Evolutionary conservation across 1,284 basidiomycete genomes (phyloP).

Genomic region (Sporisorium iseilematis-ciliati): DNA sequence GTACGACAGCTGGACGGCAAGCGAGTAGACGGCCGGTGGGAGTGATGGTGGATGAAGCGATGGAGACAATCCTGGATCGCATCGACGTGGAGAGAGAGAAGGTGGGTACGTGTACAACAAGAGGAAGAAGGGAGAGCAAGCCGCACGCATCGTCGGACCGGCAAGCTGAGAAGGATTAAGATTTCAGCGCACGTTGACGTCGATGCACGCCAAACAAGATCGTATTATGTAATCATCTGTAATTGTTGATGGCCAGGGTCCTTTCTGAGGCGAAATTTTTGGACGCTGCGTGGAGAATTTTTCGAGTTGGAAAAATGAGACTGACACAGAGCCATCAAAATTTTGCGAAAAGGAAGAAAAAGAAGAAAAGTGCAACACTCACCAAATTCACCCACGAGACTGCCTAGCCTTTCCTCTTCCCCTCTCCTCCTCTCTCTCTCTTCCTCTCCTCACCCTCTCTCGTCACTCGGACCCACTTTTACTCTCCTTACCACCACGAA

Average conservation of each 20-base stretch:
- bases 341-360: background rate
- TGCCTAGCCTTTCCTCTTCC: too few relatives aligned
- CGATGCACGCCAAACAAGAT: background rate
- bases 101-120: background rate
- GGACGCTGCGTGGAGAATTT: conserved; percentile 2
- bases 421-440: background rate
- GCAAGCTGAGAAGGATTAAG: background rate
- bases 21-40: background rate
- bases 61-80: conserved; percentile 11
- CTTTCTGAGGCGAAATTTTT: conserved; percentile 10
- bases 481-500: background rate
- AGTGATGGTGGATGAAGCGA: background rate
- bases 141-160: background rate
- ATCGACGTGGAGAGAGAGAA: conserved; percentile 15
- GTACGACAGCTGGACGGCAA: background rate
- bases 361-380: conserved; percentile 10
- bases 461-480: background rate
- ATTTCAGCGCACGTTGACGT: conserved; percentile 23
- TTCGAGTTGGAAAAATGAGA: background rate
- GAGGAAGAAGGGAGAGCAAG: background rate
- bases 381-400: background rate
- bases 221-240: conserved; percentile 6
- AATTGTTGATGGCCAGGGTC: conserved; percentile 2
- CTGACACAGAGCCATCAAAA: background rate
- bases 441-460: background rate